A percentile compares a stretch with the other conserved stretches of the same genome.
These are phyloP conservation scores for Spencermartinsiella europaea DNA, from an alignment of 805 yeast genomes.

Conservation along the genomic window DNA sequence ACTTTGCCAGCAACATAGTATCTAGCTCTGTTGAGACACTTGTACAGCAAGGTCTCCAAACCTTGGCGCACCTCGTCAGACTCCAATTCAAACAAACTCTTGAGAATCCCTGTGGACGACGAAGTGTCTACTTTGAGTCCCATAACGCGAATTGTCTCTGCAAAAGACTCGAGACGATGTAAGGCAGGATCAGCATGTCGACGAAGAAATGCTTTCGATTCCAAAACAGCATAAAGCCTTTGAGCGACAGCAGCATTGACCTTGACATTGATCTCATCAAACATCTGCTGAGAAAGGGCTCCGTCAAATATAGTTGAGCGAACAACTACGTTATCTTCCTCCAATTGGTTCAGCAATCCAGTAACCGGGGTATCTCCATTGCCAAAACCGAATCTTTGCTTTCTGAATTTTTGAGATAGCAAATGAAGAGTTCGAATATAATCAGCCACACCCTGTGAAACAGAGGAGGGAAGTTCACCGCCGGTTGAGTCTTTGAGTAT, in stretches of 20 bases:
- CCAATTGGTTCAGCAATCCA: conserved; percentile 71
- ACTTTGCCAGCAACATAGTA: conserved; percentile 85
- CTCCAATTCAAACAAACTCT: conserved; percentile 59
- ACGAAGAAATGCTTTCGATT: conserved; percentile 77
- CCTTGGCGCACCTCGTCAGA: conserved; percentile 63
- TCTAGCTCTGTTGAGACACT: conserved; percentile 79
- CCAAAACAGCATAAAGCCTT: conserved; percentile 64
- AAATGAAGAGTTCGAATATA: conserved; percentile 59
- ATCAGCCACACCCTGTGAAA: conserved; percentile 55
- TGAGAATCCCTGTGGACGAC: conserved; percentile 63
- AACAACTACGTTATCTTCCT: conserved; percentile 74
- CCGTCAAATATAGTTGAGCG: conserved; percentile 57
- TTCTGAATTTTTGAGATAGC: conserved; percentile 63
- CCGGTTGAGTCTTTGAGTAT: conserved; percentile 11
- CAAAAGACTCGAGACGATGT: conserved; percentile 73
- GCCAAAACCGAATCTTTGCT: conserved; percentile 49
- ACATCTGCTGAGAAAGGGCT: conserved; percentile 49
- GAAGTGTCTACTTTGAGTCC: conserved; percentile 63
- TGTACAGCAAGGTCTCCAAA: conserved; percentile 71
- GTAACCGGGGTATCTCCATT: conserved; percentile 43
- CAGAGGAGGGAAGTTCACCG: conserved; percentile 2
- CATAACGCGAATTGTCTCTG: conserved; percentile 55
- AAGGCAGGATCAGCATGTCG: conserved; percentile 82
- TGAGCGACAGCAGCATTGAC: conserved; percentile 86
- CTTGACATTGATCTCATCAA: conserved; percentile 72